phyloP scores from a whole-genome alignment of 2,329 filamentous ascomycete species.

The Graphium sp. region DNA sequence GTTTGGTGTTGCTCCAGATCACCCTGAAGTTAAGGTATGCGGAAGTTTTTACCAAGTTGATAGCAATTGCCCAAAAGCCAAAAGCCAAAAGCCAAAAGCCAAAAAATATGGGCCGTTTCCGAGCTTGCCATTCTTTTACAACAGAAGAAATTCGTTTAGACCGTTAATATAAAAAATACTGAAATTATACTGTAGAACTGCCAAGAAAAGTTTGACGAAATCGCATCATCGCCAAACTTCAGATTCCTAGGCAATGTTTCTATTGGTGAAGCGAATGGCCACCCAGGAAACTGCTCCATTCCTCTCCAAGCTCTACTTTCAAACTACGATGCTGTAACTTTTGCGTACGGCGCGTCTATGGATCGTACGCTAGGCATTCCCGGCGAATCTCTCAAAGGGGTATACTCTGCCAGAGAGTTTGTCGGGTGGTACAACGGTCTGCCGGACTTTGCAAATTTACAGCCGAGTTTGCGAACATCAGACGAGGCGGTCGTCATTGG shows the following conservation, averaged over 20 bases:
- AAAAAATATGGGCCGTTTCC: too few species aligned
- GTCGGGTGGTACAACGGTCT: conserved; percentile 98
- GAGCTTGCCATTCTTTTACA: too few species aligned
- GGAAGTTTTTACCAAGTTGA: not conserved
- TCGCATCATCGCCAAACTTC: conserved; percentile 68
- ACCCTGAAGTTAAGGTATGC: conserved; percentile 88
- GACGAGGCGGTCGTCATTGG: conserved; percentile 82
- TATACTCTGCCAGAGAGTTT: conserved; percentile 81
- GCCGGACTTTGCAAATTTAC: conserved; percentile 58
- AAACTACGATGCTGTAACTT: conserved; percentile 83
- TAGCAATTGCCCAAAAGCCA: not conserved
- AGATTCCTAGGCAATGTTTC: conserved; percentile 83
- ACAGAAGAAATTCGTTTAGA: too few species aligned
- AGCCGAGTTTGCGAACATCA: conserved; percentile 56
- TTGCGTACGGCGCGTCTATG: conserved; percentile 80
- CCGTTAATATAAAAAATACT: too few species aligned
- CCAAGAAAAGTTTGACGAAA: conserved; percentile 81
- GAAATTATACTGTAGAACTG: conserved; percentile 51
- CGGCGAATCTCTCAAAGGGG: conserved; percentile 60
- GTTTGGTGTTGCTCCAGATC: conserved; percentile 94
- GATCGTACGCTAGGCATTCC: conserved; percentile 66
- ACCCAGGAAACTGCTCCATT: conserved; percentile 29
- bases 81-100: too few species aligned
- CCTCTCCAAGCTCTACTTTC: conserved; percentile 52
- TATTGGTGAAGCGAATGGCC: conserved; percentile 36